Evolutionary conservation across 2,329 filamentous ascomycete species (phyloP).

Genomic region (Botryosphaeria dothidea): DNA sequence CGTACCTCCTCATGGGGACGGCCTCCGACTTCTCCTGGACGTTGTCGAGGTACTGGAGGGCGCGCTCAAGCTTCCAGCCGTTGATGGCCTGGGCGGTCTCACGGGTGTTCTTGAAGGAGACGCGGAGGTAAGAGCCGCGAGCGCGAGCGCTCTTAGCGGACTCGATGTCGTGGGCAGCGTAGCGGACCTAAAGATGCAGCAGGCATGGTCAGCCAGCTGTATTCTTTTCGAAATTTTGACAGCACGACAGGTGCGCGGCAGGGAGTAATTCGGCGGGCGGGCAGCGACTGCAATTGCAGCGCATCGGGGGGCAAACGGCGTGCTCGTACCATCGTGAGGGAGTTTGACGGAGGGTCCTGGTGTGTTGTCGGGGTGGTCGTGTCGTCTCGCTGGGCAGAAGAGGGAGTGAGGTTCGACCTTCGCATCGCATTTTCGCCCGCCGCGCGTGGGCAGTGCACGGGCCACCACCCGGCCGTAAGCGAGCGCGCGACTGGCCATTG

Average conservation of each 20-base stretch:
- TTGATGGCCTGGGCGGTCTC: slow-evolving; percentile 99
- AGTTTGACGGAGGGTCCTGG: slow-evolving; percentile 36
- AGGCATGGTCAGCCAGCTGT: slow-evolving; percentile 12
- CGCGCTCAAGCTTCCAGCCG: slow-evolving; percentile 96
- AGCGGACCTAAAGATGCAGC: slow-evolving; percentile 70
- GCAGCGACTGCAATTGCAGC: slow-evolving; percentile 3
- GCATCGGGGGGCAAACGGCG: slow-evolving; percentile 5
- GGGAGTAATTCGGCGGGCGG: background rate
- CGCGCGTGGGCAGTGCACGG: slow-evolving; percentile 10
- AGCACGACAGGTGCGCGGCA: slow-evolving; percentile 7
- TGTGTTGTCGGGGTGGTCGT: slow-evolving; percentile 26
- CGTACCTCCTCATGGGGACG: slow-evolving; percentile 97
- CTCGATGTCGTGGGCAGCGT: slow-evolving; percentile 88
- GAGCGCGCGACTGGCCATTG: slow-evolving; percentile 13
- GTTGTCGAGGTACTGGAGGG: slow-evolving; percentile 96
- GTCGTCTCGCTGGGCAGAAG: slow-evolving; percentile 23
- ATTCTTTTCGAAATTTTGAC: background rate
- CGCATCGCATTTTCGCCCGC: slow-evolving; percentile 21
- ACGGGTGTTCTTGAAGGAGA: slow-evolving; percentile 99
- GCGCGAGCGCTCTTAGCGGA: slow-evolving; percentile 93
- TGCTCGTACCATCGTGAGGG: slow-evolving; percentile 45
- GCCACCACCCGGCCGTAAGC: slow-evolving; percentile 14
- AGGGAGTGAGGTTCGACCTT: slow-evolving; percentile 26
- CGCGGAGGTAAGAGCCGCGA: slow-evolving; percentile 97
- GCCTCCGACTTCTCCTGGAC: slow-evolving; percentile 96